Conservation (phyloP, 805 yeast species). For the Barnettozyma vustinii region DNA sequence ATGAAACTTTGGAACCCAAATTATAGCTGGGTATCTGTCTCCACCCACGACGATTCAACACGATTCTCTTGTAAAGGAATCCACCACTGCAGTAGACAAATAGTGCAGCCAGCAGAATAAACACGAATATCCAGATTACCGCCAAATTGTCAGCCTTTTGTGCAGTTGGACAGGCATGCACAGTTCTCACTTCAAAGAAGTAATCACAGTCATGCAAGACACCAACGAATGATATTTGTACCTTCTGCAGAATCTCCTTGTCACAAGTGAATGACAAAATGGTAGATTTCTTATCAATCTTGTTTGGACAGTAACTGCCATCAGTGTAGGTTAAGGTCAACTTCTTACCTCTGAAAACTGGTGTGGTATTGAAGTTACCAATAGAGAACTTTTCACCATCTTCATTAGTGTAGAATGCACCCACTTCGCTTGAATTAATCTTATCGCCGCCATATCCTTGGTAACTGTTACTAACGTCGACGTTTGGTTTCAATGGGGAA, state of each 20-base stretch:
- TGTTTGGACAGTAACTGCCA: conserved; percentile 60
- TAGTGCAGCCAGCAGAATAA: conserved; percentile 40
- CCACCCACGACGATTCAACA: conserved; percentile 33
- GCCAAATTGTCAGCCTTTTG: conserved; percentile 59
- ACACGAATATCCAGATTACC: conserved; percentile 57
- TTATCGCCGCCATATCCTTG: conserved; percentile 12
- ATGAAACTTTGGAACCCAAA: conserved; percentile 21
- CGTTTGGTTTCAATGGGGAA: conserved; percentile 36
- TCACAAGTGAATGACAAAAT: conserved; percentile 74
- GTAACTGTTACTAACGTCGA: conserved; percentile 23
- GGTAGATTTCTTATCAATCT: conserved; percentile 55
- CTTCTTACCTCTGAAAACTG: conserved; percentile 67
- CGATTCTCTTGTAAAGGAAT: conserved; percentile 29
- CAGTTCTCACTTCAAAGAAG: conserved; percentile 77
- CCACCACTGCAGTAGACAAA: conserved; percentile 41
- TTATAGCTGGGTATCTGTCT: conserved; percentile 28
- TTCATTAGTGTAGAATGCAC: conserved; percentile 50
- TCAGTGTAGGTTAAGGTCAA: conserved; percentile 62
- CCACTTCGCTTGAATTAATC: conserved; percentile 40
- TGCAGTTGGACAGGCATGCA: conserved; percentile 82
- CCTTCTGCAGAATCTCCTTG: conserved; percentile 60
- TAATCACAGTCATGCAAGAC: conserved; percentile 72
- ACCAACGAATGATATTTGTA: conserved; percentile 65
- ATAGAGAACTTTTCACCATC: conserved; percentile 44
- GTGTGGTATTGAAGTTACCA: conserved; percentile 57